A percentile compares a stretch with the other conserved stretches of the same genome.
Evolutionary conservation across 1,284 basidiomycete genomes (phyloP).

Genomic region (Papiliotrema terrestris): DNA sequence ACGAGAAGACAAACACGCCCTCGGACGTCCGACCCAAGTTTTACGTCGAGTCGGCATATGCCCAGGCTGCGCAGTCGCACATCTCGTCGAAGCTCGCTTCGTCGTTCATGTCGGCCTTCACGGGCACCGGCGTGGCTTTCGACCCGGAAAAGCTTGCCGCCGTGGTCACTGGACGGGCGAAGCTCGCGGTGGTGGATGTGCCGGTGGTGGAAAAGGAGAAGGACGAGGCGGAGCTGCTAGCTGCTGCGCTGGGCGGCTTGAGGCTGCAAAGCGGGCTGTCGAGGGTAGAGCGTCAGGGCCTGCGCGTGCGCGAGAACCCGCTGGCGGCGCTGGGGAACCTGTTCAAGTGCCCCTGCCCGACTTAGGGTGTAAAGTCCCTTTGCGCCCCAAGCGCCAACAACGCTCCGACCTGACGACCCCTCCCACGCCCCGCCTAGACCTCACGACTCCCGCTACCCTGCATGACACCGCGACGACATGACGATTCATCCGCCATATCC

Average conservation of each 20-base stretch:
- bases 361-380: no score
- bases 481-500: no score
- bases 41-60: constrained; percentile 31
- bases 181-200: constrained; percentile 42
- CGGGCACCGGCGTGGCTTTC: constrained; percentile 20
- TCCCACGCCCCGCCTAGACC: no score
- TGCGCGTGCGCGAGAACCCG: constrained; percentile 26
- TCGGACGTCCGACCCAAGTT: constrained; percentile 46
- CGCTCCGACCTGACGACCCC: no score
- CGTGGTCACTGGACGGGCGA: constrained; percentile 48
- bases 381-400: no score
- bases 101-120: constrained; percentile 51
- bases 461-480: no score
- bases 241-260: constrained; percentile 30
- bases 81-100: constrained; percentile 46
- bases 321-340: constrained; percentile 15
- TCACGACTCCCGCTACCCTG: no score
- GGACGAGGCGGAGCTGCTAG: constrained; percentile 18
- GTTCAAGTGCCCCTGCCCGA: neutral
- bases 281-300: constrained; percentile 1
- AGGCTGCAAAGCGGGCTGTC: constrained; percentile 27
- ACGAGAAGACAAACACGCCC: constrained; percentile 38
- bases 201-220: constrained; percentile 7
- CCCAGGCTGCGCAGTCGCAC: constrained; percentile 37
- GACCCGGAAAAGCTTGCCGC: constrained; percentile 49